Evolutionary conservation across 768 basidiomycete species (phyloP), one percentile per base, ranked within the genome.

Genomic region (Boletus vinaceobasis): DNA sequence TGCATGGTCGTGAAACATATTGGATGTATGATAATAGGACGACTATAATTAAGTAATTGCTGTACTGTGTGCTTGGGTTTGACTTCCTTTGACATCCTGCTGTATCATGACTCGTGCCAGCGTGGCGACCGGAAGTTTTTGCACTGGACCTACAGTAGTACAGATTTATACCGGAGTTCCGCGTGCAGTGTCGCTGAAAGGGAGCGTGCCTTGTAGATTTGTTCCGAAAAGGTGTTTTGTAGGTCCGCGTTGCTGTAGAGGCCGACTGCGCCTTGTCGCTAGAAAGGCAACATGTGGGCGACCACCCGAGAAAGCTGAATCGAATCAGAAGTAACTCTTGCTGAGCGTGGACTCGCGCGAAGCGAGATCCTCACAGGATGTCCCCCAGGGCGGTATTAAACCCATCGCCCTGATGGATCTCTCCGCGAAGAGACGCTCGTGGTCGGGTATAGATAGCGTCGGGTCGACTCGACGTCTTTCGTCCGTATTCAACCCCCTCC

Each of bases 241-340:
- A 19, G 56, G 64, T 58, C 65, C 64, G 39, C 48, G 37, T 53
- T 67, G 59, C 59, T 58, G 64, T 64, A 19, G 7, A 46, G 2
- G 15, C 26, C 8, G 47, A 47, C 51, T 62, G 54, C 58, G 63
- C 46, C 29, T 27, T 29, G 21, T 39, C 9, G 31, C 26, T n/a
- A n/a, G 19, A 59, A 23, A 21, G 33, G 51, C 48, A 45, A 40
- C 27, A 13, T 46, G 53, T 43, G 39, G 46, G 43, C 36, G 42
- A 7, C 13, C 11, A 19, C 44, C 44, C 58, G 58, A 46, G 47
- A 61, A 38, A 39, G 14, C 17, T 14, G 31, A 5, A 46, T 23
- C 3, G 19, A 40, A 17, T 29, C 6, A 15, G 44, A 43, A 42
- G 48, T 4, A 31, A 23, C 42, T 42, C 43, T 15, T 44, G 17